Evolutionary conservation across 768 basidiomycete species (phyloP), one percentile per base, ranked within the genome.

Genomic region (Clitopilus hobsonii): DNA sequence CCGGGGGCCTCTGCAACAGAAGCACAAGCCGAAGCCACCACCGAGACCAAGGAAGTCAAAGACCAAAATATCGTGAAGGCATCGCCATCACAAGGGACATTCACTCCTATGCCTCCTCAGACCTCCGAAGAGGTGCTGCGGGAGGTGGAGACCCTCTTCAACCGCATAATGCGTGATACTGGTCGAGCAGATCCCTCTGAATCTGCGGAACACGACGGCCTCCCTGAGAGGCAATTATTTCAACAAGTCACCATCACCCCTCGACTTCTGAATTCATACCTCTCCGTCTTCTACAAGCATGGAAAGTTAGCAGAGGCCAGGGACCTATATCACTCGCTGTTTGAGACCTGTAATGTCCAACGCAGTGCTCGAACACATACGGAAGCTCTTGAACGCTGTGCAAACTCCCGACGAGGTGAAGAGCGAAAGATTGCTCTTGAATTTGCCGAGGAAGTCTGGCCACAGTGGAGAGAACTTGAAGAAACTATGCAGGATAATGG

Each of bases 211-310:
- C 27, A 45, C 53, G 38, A 57, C 57, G 49, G 51, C 55, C 11
- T 69, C 53, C 49, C 59, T 7, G 28, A 32, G 16, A 55, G 54
- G 8, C 65, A 67, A 36, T 78, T 74, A 54, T 93, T 96, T 68
- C 65, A 67, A 5, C 60, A 75, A 53, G 89, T 94, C 28, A 49
- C 67, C 5, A 63, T 88, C 51, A 82, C 84, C 0, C 61, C 90
- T 0, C 75, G 80, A 1, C 78, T 97, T 5, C 61, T 94, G 59
- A 91, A 88, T 60, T 82, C 93, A 2, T 98, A 91, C 64, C 72
- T 97, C 50, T 83, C 88, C 11, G 88, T 94, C 0, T 80, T 86
- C 65, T 88, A 88, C 63, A 69, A 67, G 41, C 81, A 82, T 56
- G 66, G 71, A 1, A 61, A 76, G 8, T 69, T 94, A 38, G 75